phyloP scores from a whole-genome alignment of 441 rosid species.

The Mallotus japonicus region DNA sequence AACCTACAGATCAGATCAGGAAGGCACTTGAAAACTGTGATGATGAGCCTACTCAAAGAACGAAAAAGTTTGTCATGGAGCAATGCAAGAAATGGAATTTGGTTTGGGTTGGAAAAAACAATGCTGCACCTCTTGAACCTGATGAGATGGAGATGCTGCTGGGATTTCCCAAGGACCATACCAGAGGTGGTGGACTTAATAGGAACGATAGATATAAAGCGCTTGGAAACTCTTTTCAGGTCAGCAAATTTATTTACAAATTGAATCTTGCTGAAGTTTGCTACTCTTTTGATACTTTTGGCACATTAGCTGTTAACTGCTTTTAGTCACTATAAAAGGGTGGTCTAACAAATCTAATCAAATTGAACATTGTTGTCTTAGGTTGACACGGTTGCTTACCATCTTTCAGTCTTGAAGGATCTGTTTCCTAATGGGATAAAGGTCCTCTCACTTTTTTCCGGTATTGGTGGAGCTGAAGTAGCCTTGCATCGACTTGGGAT shows the following conservation, averaged over 20 bases:
- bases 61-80: slow-evolving; percentile 48
- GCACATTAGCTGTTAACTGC: not conserved
- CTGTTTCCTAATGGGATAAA: slow-evolving; percentile 52
- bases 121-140: slow-evolving; percentile 50
- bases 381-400: slow-evolving; percentile 69
- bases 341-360: slow-evolving; percentile 9
- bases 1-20: slow-evolving; percentile 50
- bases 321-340: slow-evolving; percentile 4
- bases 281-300: not conserved
- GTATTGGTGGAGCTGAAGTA: slow-evolving; percentile 72
- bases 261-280: too few species aligned
- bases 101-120: slow-evolving; percentile 62
- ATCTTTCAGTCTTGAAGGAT: slow-evolving; percentile 61
- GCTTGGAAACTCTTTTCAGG: slow-evolving; percentile 47
- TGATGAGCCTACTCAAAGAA: slow-evolving; percentile 45
- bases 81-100: slow-evolving; percentile 54
- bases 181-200: slow-evolving; percentile 37
- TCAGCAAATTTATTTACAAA: not conserved
- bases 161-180: slow-evolving; percentile 65
- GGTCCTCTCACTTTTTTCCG: slow-evolving; percentile 59
- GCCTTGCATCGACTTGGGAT: slow-evolving; percentile 64
- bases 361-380: slow-evolving; percentile 45
- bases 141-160: slow-evolving; percentile 56
- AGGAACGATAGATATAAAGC: slow-evolving; percentile 41
- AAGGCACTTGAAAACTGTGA: slow-evolving; percentile 38